Conservation (phyloP, 1,284 basidiomycete genomes). For the Mycosarcoma mackinlayi region DNA sequence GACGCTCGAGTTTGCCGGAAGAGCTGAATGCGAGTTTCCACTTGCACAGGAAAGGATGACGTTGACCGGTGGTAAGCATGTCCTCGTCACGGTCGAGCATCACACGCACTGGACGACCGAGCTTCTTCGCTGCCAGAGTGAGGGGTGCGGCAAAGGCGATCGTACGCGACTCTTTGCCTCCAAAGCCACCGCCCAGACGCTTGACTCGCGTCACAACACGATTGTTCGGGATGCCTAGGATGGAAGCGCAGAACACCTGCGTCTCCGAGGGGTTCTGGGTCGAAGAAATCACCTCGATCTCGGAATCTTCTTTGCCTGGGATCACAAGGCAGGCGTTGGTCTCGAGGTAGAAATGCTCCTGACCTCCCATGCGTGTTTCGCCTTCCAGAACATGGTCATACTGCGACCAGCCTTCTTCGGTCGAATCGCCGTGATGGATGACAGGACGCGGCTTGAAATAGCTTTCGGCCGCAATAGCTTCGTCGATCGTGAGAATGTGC, state of each 20-base stretch:
- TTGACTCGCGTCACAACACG: slow-evolving; percentile 65
- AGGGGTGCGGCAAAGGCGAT: slow-evolving; percentile 55
- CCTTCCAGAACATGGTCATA: slow-evolving; percentile 64
- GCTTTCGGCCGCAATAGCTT: slow-evolving; percentile 60
- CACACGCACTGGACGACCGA: slow-evolving; percentile 65
- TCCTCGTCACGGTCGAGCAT: slow-evolving; percentile 69
- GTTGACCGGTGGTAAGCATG: slow-evolving; percentile 68
- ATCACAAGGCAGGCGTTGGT: slow-evolving; percentile 68
- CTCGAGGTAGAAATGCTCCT: slow-evolving; percentile 65
- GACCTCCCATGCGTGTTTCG: slow-evolving; percentile 65
- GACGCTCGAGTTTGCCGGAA: slow-evolving; percentile 65
- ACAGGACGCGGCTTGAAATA: slow-evolving; percentile 59
- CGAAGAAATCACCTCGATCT: slow-evolving; percentile 68
- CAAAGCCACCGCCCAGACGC: slow-evolving; percentile 68
- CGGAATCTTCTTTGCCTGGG: slow-evolving; percentile 67
- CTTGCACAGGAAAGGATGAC: slow-evolving; percentile 67
- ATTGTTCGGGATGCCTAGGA: slow-evolving; percentile 67
- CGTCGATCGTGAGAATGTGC: slow-evolving; percentile 67
- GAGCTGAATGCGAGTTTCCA: slow-evolving; percentile 67
- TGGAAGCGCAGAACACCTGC: slow-evolving; percentile 66
- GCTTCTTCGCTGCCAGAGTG: slow-evolving; percentile 65
- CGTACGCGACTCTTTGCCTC: slow-evolving; percentile 66
- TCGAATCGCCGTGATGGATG: slow-evolving; percentile 52
- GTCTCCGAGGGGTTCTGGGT: slow-evolving; percentile 69
- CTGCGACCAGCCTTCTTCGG: slow-evolving; percentile 44